These are phyloP conservation scores for Sistotremastrum suecicum DNA, from an alignment of 768 basidiomycete species.

Conservation along the genomic window DNA sequence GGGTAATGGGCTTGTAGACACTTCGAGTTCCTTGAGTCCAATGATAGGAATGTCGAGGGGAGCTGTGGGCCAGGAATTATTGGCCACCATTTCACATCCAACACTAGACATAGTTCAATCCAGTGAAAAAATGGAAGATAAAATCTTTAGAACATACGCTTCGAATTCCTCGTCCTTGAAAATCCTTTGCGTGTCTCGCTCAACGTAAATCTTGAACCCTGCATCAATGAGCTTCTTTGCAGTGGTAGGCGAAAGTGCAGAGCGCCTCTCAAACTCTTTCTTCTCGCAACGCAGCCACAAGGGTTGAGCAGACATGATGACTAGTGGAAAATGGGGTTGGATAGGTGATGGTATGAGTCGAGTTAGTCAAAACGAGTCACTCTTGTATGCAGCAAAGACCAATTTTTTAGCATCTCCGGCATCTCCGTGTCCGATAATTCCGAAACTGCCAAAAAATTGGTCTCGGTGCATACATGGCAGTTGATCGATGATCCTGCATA, in stretches of 20 bases:
- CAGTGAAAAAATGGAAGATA: background rate
- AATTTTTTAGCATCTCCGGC: conserved; percentile 21
- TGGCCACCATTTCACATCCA: conserved; percentile 75
- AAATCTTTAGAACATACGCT: conserved; percentile 40
- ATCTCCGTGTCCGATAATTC: conserved; percentile 11
- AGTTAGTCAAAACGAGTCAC: background rate
- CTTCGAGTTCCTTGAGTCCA: conserved; percentile 92
- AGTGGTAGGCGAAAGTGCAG: conserved; percentile 85
- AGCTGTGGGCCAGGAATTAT: conserved; percentile 82
- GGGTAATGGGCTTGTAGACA: conserved; percentile 64
- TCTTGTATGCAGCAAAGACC: conserved; percentile 1
- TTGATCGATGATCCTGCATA: too few species aligned
- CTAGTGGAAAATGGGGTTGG: too few species aligned
- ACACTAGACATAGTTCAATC: conserved; percentile 36
- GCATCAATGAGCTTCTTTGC: conserved; percentile 78
- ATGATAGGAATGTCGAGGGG: conserved; percentile 68
- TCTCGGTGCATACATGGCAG: too few species aligned
- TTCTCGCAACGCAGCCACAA: conserved; percentile 97
- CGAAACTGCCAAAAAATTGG: too few species aligned
- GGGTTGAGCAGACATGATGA: conserved; percentile 30
- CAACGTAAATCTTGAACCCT: conserved; percentile 83
- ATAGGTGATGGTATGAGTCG: background rate
- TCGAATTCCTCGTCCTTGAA: conserved; percentile 91
- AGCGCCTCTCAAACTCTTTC: conserved; percentile 86
- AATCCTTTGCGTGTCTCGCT: conserved; percentile 87